Percentiles rank a stretch among this genome's conserved stretches.
phyloP scores from a whole-genome alignment of 2,329 filamentous ascomycete species.

The Monilinia aucupariae region DNA sequence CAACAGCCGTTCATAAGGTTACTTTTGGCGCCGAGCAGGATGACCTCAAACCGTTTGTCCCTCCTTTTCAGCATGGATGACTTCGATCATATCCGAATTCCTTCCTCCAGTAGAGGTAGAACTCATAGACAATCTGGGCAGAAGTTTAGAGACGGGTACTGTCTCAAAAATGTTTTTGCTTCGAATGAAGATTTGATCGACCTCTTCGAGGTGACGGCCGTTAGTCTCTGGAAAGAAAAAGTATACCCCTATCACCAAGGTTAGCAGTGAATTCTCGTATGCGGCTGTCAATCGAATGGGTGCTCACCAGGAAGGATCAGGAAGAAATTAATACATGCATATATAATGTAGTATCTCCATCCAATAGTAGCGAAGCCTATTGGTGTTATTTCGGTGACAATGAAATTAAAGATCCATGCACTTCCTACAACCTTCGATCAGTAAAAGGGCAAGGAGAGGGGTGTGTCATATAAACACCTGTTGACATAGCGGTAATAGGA shows the following conservation, averaged over 20 bases:
- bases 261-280: not conserved
- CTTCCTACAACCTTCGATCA: conserved; percentile 5
- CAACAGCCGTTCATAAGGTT: not conserved
- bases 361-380: conserved; percentile 45
- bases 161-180: conserved; percentile 9
- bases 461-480: not conserved
- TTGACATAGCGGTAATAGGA: conserved; percentile 14
- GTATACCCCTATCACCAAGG: conserved; percentile 43
- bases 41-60: not conserved
- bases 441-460: not conserved
- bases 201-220: conserved; percentile 34
- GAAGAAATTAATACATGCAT: conserved; percentile 40
- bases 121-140: not conserved
- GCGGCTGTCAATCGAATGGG: not conserved
- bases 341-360: conserved; percentile 60
- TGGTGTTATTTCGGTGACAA: conserved; percentile 35
- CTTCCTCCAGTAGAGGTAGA: not conserved
- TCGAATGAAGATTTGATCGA: conserved; percentile 27
- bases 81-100: not conserved
- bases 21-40: conserved; percentile 7
- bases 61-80: not conserved
- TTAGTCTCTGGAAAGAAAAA: conserved; percentile 54
- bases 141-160: conserved; percentile 4
- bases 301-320: conserved; percentile 10
- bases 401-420: conserved; percentile 17